phyloP scores from a whole-genome alignment of 768 basidiomycete species.

The Hygrophoropsis aurantiaca region DNA sequence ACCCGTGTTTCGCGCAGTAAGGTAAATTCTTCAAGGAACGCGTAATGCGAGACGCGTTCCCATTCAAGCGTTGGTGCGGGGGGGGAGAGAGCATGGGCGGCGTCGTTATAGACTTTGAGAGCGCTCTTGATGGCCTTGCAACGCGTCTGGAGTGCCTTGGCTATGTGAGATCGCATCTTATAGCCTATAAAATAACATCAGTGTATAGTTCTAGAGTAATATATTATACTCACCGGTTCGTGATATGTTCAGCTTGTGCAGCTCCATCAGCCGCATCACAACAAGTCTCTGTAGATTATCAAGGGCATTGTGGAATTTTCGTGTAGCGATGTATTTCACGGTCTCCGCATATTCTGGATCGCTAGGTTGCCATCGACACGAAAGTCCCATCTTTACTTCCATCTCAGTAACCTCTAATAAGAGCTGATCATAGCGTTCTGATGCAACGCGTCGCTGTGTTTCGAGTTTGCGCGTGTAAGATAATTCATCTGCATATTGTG shows the following conservation, averaged over 20 bases:
- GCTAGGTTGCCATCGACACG: slow-evolving; percentile 24
- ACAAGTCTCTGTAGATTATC: slow-evolving; percentile 34
- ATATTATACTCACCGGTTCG: slow-evolving; percentile 35
- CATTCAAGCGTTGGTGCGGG: background rate
- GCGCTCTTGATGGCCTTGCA: slow-evolving; percentile 26
- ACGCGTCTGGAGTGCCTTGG: slow-evolving; percentile 31
- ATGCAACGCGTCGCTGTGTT: slow-evolving; percentile 16
- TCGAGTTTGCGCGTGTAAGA: slow-evolving; percentile 23
- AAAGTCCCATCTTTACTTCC: slow-evolving; percentile 26
- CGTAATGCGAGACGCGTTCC: background rate
- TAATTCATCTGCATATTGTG: slow-evolving; percentile 12
- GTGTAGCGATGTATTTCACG: too few species aligned
- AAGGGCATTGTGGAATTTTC: slow-evolving; percentile 31
- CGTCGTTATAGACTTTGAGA: background rate
- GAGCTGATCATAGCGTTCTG: slow-evolving; percentile 16
- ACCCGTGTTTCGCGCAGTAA: background rate
- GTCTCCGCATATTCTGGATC: slow-evolving; percentile 21
- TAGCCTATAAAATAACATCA: slow-evolving; percentile 30
- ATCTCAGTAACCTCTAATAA: slow-evolving; percentile 18
- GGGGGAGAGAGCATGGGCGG: background rate
- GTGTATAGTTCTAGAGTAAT: too few species aligned
- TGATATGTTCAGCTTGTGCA: slow-evolving; percentile 36
- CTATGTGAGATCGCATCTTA: slow-evolving; percentile 31
- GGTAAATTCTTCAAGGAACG: slow-evolving; percentile 1
- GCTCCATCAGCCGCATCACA: slow-evolving; percentile 36